Percentiles rank a stretch among this genome's conserved stretches.
These are phyloP conservation scores for Penicillium mononematosum DNA, from an alignment of 495 filamentous ascomycete genomes.

Conservation along the genomic window DNA sequence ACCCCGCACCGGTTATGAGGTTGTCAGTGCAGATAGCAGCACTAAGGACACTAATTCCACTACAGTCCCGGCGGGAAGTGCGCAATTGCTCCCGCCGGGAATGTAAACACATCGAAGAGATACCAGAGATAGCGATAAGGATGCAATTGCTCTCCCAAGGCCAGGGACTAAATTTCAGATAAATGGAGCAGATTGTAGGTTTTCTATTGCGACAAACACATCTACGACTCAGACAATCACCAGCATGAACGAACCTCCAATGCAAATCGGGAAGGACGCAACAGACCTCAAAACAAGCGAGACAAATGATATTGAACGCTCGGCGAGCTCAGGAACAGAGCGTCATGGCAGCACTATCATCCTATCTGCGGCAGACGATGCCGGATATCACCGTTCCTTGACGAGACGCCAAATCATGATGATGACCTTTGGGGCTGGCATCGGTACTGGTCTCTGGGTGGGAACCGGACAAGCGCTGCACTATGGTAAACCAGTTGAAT, in stretches of 20 bases:
- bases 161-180: not conserved
- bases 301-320: slow-evolving; percentile 20
- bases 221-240: not conserved
- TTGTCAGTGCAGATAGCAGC: not conserved
- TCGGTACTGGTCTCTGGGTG: slow-evolving; percentile 31
- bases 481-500: slow-evolving; percentile 21
- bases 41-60: not conserved
- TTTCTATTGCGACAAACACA: not conserved
- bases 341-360: slow-evolving; percentile 17
- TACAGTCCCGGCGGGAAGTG: slow-evolving; percentile 12
- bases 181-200: not conserved
- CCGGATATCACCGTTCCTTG: slow-evolving; percentile 32
- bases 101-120: not conserved
- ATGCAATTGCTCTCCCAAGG: not conserved
- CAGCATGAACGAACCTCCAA: slow-evolving; percentile 5
- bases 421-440: slow-evolving; percentile 36
- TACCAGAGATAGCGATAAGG: not conserved
- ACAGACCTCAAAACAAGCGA: not conserved
- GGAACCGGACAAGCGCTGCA: slow-evolving; percentile 29
- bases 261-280: not conserved
- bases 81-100: slow-evolving; percentile 1
- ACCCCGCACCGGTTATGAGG: slow-evolving; percentile 7
- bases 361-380: slow-evolving; percentile 13
- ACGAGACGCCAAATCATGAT: slow-evolving; percentile 34
- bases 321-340: slow-evolving; percentile 17